Evolutionary conservation across 2,329 filamentous ascomycete genomes (phyloP).

Genomic region (Nothophoma quercina): DNA sequence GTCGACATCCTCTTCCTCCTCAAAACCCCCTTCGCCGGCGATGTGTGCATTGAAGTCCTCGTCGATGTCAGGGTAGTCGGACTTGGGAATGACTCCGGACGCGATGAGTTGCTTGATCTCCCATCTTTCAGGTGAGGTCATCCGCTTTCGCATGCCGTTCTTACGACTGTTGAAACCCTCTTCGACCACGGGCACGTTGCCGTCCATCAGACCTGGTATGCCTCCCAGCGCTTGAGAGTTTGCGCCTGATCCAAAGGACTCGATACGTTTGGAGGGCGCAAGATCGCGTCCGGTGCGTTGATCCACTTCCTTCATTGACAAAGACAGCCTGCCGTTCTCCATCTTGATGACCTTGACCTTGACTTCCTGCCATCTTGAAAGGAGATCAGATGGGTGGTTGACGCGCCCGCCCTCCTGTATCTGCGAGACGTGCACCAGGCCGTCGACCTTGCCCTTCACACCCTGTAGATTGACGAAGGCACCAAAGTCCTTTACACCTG

Average conservation of each 20-base stretch:
- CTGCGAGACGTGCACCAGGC: slow-evolving; percentile 90
- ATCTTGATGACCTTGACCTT: slow-evolving; percentile 93
- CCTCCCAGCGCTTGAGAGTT: slow-evolving; percentile 85
- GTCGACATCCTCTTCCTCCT: slow-evolving; percentile 94
- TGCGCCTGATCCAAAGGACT: slow-evolving; percentile 72
- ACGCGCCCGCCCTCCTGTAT: slow-evolving; percentile 85
- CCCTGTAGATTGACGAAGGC: slow-evolving; percentile 92
- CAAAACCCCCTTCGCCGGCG: slow-evolving; percentile 84
- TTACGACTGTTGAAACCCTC: slow-evolving; percentile 58
- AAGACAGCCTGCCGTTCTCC: slow-evolving; percentile 79
- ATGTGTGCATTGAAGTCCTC: slow-evolving; percentile 91
- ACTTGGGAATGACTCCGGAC: slow-evolving; percentile 89
- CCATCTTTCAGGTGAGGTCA: slow-evolving; percentile 97
- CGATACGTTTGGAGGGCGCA: slow-evolving; percentile 77
- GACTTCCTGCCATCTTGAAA: slow-evolving; percentile 80
- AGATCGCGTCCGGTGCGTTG: slow-evolving; percentile 86
- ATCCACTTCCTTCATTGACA: slow-evolving; percentile 98
- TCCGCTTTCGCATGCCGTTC: slow-evolving; percentile 77
- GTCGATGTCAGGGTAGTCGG: slow-evolving; percentile 92
- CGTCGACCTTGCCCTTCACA: slow-evolving; percentile 87
- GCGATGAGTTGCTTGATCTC: slow-evolving; percentile 97
- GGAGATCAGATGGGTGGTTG: slow-evolving; percentile 88
- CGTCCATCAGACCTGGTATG: slow-evolving; percentile 57
- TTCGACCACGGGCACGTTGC: slow-evolving; percentile 69
- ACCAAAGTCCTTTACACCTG: slow-evolving; percentile 93